phyloP scores from a whole-genome alignment of 2,329 filamentous ascomycete genomes.

The Diaporthe amygdali region DNA sequence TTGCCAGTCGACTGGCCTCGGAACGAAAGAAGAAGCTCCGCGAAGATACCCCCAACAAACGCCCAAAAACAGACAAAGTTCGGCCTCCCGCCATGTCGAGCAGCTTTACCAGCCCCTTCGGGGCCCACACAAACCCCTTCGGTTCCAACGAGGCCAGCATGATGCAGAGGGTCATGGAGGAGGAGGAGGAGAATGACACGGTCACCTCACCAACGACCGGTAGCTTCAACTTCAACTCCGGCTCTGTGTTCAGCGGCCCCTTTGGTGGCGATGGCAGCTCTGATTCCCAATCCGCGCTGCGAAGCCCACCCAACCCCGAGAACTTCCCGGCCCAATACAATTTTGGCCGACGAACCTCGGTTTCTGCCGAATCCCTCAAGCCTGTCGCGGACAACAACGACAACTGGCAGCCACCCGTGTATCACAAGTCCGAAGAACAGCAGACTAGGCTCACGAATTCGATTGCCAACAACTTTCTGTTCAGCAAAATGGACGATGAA shows the following conservation, averaged over 20 bases:
- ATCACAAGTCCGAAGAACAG: conserved; percentile 84
- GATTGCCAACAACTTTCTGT: conserved; percentile 90
- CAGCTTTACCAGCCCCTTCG: conserved; percentile 77
- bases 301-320: conserved; percentile 62
- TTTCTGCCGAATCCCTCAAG: conserved; percentile 95
- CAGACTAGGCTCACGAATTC: conserved; percentile 77
- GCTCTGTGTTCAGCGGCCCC: conserved; percentile 52
- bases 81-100: conserved; percentile 64
- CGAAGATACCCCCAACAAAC: conserved; percentile 29
- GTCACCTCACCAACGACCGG: conserved; percentile 76
- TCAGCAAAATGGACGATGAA: conserved; percentile 93
- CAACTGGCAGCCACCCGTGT: conserved; percentile 87
- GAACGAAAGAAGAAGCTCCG: conserved; percentile 64
- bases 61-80: conserved; percentile 21
- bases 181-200: conserved; percentile 82
- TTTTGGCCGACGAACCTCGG: conserved; percentile 89
- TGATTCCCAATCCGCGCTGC: conserved; percentile 52
- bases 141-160: conserved; percentile 55
- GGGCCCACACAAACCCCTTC: conserved; percentile 75
- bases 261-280: conserved; percentile 55
- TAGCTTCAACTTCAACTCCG: conserved; percentile 54
- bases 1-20: conserved; percentile 67
- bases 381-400: conserved; percentile 82
- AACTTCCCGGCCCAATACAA: conserved; percentile 93
- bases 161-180: conserved; percentile 72